phyloP scores from a whole-genome alignment of 2,329 filamentous ascomycete genomes.

The Apiospora kogelbergensis region DNA sequence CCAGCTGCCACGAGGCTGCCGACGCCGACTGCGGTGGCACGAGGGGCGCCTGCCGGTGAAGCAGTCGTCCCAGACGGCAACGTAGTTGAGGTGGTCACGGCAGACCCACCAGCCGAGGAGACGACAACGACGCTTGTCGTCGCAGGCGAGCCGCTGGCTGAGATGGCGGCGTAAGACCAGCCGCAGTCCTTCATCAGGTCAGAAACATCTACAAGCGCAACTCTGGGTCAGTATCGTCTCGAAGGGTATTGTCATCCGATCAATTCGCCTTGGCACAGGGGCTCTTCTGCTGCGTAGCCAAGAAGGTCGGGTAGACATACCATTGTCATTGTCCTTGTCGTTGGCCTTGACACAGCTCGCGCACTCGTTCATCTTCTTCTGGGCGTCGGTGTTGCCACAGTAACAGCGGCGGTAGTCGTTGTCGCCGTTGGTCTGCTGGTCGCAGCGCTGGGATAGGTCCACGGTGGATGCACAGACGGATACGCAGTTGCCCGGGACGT shows the following conservation, averaged over 20 bases:
- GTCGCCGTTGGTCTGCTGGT: constrained; percentile 16
- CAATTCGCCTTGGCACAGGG: too few relatives aligned
- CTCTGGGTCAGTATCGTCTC: too few relatives aligned
- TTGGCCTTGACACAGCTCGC: constrained; percentile 21
- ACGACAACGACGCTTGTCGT: neutral
- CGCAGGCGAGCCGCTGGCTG: neutral
- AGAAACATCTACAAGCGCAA: constrained; percentile 15
- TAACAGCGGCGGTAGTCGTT: constrained; percentile 19
- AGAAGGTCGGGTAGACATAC: too few relatives aligned
- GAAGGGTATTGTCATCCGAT: too few relatives aligned
- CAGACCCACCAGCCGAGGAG: neutral
- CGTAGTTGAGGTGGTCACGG: neutral
- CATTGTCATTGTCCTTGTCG: constrained; percentile 18
- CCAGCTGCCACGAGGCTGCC: neutral
- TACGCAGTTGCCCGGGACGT: constrained; percentile 19
- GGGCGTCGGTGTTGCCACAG: constrained; percentile 15
- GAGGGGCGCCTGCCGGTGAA: neutral
- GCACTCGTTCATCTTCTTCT: constrained; percentile 18
- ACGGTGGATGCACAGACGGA: constrained; percentile 20
- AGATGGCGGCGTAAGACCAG: constrained; percentile 16
- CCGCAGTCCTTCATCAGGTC: constrained; percentile 24
- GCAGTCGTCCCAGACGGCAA: neutral
- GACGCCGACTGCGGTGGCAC: neutral
- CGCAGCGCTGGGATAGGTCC: constrained; percentile 20
- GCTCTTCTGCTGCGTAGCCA: too few relatives aligned